These are phyloP conservation scores for Plantago major DNA, from an alignment of 257 asterid species.

Conservation along the genomic window DNA sequence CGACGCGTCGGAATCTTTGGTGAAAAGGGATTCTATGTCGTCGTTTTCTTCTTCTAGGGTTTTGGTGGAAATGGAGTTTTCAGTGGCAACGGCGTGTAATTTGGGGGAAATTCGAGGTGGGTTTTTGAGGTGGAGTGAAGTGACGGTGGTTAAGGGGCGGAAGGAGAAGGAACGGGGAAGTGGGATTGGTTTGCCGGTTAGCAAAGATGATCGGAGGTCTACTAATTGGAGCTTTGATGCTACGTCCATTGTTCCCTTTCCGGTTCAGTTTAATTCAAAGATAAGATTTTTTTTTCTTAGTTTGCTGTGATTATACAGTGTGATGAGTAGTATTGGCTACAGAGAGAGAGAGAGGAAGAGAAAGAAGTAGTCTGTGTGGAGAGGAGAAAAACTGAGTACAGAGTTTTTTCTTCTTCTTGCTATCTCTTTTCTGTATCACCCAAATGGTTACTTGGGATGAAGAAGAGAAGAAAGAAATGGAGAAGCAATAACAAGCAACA, in stretches of 20 bases:
- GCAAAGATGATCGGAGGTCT: slow-evolving; percentile 45
- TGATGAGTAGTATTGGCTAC: neutral
- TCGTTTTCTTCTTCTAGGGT: slow-evolving; percentile 29
- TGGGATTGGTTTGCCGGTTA: slow-evolving; percentile 43
- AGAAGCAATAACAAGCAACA: neutral
- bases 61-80: slow-evolving; percentile 42
- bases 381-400: slow-evolving; percentile 17
- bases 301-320: neutral
- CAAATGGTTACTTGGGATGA: neutral
- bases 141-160: slow-evolving; percentile 1
- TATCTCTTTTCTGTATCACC: neutral
- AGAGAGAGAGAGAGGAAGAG: neutral
- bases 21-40: slow-evolving; percentile 66
- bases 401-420: slow-evolving; percentile 10
- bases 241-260: slow-evolving; percentile 31
- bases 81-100: slow-evolving; percentile 59
- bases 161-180: slow-evolving; percentile 25
- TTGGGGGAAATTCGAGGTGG: slow-evolving; percentile 35
- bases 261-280: too few relatives aligned
- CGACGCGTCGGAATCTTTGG: slow-evolving; percentile 24
- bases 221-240: slow-evolving; percentile 39
- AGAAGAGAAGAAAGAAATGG: neutral
- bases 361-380: slow-evolving; percentile 16
- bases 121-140: slow-evolving; percentile 9
- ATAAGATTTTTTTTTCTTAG: neutral